Evolutionary conservation across 805 yeast species (phyloP).

Genomic region (Millerago galiae): DNA sequence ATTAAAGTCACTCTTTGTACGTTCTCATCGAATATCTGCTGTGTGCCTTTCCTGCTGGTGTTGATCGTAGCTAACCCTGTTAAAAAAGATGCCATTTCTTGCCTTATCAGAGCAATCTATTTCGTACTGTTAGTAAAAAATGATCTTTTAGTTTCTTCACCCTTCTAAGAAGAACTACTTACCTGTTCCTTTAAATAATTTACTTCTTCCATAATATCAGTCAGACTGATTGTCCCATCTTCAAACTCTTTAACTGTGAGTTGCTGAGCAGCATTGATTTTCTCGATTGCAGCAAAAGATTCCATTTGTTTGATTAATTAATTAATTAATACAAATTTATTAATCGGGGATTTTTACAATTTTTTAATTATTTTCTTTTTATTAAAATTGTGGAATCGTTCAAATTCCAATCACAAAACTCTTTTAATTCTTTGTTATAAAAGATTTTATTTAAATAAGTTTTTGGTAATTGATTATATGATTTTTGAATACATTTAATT

Average conservation of each 20-base stretch:
- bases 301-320: conserved; percentile 15
- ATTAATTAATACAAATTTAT: not conserved
- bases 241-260: conserved; percentile 35
- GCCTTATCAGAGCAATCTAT: conserved; percentile 28
- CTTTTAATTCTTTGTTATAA: conserved; percentile 4
- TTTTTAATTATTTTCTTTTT: not conserved
- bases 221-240: conserved; percentile 31
- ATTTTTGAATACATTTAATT: conserved; percentile 26
- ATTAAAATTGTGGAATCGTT: not conserved
- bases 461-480: conserved; percentile 33
- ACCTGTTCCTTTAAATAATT: conserved; percentile 27
- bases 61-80: conserved; percentile 35
- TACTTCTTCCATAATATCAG: conserved; percentile 30
- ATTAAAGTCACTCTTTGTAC: conserved; percentile 28
- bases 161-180: conserved; percentile 6
- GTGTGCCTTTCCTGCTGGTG: conserved; percentile 22
- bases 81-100: conserved; percentile 33
- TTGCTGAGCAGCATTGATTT: conserved; percentile 16
- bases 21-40: conserved; percentile 25
- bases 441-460: conserved; percentile 11
- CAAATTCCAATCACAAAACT: not conserved
- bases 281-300: conserved; percentile 24
- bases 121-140: conserved; percentile 1
- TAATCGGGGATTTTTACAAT: not conserved
- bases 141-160: not conserved